Conservation (phyloP, 2,329 filamentous ascomycete species). For the Emydomyces testavorans region DNA sequence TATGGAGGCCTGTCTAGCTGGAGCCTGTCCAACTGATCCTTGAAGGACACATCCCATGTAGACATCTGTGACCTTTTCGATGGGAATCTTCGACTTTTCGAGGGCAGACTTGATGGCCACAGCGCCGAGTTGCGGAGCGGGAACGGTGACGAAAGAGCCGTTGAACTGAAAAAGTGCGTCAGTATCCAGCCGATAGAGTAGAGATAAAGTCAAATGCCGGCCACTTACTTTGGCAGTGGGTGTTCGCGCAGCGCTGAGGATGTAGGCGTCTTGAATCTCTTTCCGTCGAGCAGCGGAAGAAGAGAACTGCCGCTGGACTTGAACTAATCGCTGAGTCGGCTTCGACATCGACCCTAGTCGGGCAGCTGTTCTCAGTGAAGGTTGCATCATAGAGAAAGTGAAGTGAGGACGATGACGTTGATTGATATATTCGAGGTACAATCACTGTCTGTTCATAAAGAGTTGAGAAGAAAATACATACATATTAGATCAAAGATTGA, state of each 20-base stretch:
- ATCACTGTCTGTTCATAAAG: no score
- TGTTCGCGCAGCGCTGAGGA: slow-evolving; percentile 78
- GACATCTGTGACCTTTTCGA: slow-evolving; percentile 73
- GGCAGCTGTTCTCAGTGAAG: slow-evolving; percentile 20
- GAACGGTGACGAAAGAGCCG: slow-evolving; percentile 70
- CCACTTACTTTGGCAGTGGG: slow-evolving; percentile 67
- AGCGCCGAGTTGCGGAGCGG: slow-evolving; percentile 79
- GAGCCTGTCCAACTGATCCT: slow-evolving; percentile 73
- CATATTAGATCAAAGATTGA: background rate
- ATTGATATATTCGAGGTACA: no score
- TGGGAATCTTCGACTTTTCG: slow-evolving; percentile 70
- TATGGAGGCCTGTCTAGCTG: slow-evolving; percentile 79
- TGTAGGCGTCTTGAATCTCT: slow-evolving; percentile 85
- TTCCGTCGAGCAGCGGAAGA: slow-evolving; percentile 39
- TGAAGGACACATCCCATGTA: slow-evolving; percentile 97
- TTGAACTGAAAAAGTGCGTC: slow-evolving; percentile 59
- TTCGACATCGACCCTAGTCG: slow-evolving; percentile 19
- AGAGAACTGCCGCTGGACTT: slow-evolving; percentile 43
- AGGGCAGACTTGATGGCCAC: slow-evolving; percentile 85
- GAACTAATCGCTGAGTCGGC: slow-evolving; percentile 35
- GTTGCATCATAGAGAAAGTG: slow-evolving; percentile 15
- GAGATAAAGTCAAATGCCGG: background rate
- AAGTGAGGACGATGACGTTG: background rate
- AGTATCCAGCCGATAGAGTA: slow-evolving; percentile 2
- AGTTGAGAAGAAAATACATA: slow-evolving; percentile 3